Conservation (phyloP, 1,284 basidiomycete genomes). For the Bjerkandera adusta region DNA sequence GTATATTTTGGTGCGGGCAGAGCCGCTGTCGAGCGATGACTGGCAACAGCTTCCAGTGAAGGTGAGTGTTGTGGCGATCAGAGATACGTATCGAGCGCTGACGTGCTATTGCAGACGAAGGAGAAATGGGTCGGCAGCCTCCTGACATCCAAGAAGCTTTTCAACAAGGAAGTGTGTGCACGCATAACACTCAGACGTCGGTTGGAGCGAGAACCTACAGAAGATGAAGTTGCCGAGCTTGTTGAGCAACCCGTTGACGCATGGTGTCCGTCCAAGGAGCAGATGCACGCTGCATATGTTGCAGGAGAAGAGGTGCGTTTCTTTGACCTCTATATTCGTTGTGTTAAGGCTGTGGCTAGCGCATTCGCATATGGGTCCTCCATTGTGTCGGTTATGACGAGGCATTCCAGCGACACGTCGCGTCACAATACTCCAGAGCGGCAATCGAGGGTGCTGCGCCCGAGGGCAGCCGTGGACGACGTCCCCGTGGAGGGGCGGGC, state of each 20-base stretch:
- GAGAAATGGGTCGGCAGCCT: slow-evolving; percentile 11
- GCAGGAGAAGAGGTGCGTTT: slow-evolving; percentile 20
- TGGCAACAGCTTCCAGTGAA: slow-evolving; percentile 15
- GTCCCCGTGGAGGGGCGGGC: too few relatives aligned
- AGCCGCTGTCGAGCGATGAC: slow-evolving; percentile 18
- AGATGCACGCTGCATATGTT: slow-evolving; percentile 20
- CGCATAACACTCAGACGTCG: slow-evolving; percentile 14
- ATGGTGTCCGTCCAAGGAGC: slow-evolving; percentile 8
- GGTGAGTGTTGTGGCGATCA: slow-evolving; percentile 6
- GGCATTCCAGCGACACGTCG: slow-evolving; percentile 18
- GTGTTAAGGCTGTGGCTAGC: slow-evolving; percentile 11
- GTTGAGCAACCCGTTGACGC: slow-evolving; percentile 1
- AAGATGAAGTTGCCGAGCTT: slow-evolving; percentile 11
- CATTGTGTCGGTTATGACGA: slow-evolving; percentile 25
- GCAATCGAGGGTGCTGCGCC: too few relatives aligned
- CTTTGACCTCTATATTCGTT: neutral
- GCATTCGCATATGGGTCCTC: slow-evolving; percentile 19
- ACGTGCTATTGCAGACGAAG: slow-evolving; percentile 9
- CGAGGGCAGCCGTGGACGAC: too few relatives aligned
- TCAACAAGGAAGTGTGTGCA: slow-evolving; percentile 14
- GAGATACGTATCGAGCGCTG: neutral
- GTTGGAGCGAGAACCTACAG: slow-evolving; percentile 15
- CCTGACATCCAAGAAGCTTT: slow-evolving; percentile 4
- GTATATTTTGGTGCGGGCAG: slow-evolving; percentile 14
- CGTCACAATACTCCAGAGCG: too few relatives aligned